phyloP scores from a whole-genome alignment of 1,284 basidiomycete genomes.

The Cutaneotrichosporon cyanovorans region DNA sequence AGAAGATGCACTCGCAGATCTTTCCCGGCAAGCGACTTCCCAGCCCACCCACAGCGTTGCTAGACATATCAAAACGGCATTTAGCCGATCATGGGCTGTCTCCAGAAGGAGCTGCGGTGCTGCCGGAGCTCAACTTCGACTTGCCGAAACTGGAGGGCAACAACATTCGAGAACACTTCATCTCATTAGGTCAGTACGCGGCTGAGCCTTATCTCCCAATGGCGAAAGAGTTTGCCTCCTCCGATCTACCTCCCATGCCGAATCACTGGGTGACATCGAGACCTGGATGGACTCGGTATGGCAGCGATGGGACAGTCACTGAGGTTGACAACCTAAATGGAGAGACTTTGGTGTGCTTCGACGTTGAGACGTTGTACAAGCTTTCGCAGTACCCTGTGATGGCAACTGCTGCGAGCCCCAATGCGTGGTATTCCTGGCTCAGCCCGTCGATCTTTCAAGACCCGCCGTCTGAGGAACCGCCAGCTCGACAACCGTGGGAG shows the following conservation, averaged over 20 bases:
- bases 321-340: constrained; percentile 51
- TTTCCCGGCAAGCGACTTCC: constrained; percentile 68
- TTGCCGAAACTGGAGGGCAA: constrained; percentile 76
- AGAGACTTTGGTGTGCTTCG: constrained; percentile 68
- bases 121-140: constrained; percentile 70
- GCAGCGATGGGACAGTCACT: constrained; percentile 27
- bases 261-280: constrained; percentile 62
- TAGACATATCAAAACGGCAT: constrained; percentile 72
- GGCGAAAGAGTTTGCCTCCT: constrained; percentile 57
- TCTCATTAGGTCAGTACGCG: constrained; percentile 62
- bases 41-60: constrained; percentile 55
- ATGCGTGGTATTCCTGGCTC: constrained; percentile 93
- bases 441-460: constrained; percentile 78
- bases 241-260: constrained; percentile 55
- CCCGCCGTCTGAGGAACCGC: constrained; percentile 19
- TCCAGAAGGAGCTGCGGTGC: constrained; percentile 67
- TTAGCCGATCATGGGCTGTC: constrained; percentile 71
- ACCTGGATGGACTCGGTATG: constrained; percentile 88
- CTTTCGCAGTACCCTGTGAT: constrained; percentile 77
- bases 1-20: constrained; percentile 69
- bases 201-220: constrained; percentile 77
- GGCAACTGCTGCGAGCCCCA: constrained; percentile 75
- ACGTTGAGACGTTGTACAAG: constrained; percentile 87
- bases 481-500: constrained; percentile 23
- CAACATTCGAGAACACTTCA: constrained; percentile 83